Percentiles rank a stretch among this genome's conserved stretches.
Evolutionary conservation across 306 rosid genomes (phyloP).

Genomic region (Cucurbita moschata): DNA sequence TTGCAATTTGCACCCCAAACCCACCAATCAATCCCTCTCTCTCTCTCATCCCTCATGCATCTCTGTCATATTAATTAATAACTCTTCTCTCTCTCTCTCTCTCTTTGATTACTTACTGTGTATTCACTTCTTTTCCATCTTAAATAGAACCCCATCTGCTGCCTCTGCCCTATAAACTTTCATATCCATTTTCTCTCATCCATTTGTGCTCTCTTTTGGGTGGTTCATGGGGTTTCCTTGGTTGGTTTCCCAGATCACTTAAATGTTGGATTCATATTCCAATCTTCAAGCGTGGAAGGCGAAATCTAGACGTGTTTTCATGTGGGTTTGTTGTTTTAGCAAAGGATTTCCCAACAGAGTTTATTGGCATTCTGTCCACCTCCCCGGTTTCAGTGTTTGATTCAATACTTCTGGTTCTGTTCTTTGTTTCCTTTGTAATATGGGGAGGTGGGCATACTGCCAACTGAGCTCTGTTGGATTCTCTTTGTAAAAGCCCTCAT

Average conservation of each 20-base stretch:
- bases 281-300: neutral
- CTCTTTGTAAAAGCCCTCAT: constrained; percentile 54
- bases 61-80: neutral
- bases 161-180: neutral
- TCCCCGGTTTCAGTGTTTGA: constrained; percentile 18
- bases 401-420: neutral
- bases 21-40: neutral
- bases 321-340: constrained; percentile 34
- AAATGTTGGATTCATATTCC: neutral
- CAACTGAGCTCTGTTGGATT: constrained; percentile 72
- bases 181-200: neutral
- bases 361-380: constrained; percentile 99
- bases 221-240: neutral
- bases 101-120: neutral
- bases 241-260: neutral
- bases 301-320: constrained; percentile 13
- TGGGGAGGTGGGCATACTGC: constrained; percentile 97
- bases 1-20: neutral
- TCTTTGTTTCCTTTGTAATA: neutral
- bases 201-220: neutral
- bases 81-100: neutral
- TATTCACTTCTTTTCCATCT: neutral
- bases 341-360: constrained; percentile 59
- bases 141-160: neutral
- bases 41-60: neutral